phyloP scores from a whole-genome alignment of 306 rosid genomes.

The Hippophae gyantsensis region DNA sequence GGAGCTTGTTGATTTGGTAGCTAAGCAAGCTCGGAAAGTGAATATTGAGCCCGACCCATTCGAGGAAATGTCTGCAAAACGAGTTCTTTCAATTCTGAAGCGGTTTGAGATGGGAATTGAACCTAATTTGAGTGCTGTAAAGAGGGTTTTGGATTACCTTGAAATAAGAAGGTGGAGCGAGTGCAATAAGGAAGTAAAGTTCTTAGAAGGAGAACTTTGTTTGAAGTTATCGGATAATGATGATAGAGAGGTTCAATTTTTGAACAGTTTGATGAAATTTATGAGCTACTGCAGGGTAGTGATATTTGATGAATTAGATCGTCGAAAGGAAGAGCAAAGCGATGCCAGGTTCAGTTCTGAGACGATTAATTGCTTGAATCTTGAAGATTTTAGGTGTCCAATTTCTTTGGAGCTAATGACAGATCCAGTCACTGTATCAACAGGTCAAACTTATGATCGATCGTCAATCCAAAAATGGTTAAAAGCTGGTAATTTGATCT shows the following conservation, averaged over 20 bases:
- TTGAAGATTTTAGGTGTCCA: conserved; percentile 70
- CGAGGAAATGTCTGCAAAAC: conserved; percentile 24
- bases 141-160: conserved; percentile 33
- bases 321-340: not conserved
- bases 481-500: conserved; percentile 45
- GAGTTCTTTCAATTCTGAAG: conserved; percentile 19
- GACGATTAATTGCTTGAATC: conserved; percentile 30
- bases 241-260: conserved; percentile 30
- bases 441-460: conserved; percentile 91
- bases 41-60: conserved; percentile 30
- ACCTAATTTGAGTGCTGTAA: conserved; percentile 26
- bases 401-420: conserved; percentile 71
- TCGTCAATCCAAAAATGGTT: conserved; percentile 71
- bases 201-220: conserved; percentile 50
- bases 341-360: conserved; percentile 31
- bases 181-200: conserved; percentile 44
- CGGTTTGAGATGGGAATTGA: conserved; percentile 51
- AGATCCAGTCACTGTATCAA: conserved; percentile 78
- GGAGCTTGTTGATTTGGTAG: conserved; percentile 46
- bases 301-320: conserved; percentile 44
- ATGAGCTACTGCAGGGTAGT: conserved; percentile 52
- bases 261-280: conserved; percentile 54
- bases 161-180: conserved; percentile 47
- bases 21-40: conserved; percentile 47
- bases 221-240: conserved; percentile 13